These are phyloP conservation scores for Linum usitatissimum DNA, from an alignment of 345 rosid genomes.

Conservation along the genomic window DNA sequence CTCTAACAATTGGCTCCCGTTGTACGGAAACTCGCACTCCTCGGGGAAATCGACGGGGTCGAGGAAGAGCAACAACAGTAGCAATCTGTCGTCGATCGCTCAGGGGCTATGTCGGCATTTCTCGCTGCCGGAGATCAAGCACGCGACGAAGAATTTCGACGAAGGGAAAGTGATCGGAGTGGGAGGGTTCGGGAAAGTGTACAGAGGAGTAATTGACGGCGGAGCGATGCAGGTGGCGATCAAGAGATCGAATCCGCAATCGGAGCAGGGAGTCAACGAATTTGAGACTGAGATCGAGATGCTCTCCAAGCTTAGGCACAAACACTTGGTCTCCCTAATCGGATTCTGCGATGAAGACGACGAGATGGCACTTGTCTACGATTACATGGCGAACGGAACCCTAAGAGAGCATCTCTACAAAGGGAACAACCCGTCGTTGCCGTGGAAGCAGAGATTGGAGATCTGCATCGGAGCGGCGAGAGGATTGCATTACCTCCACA, in stretches of 20 bases:
- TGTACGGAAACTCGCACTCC: slow-evolving; percentile 26
- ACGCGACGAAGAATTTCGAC: slow-evolving; percentile 20
- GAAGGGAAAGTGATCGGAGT: slow-evolving; percentile 19
- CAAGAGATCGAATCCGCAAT: slow-evolving; percentile 24
- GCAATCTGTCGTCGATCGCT: slow-evolving; percentile 17
- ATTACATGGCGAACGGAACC: slow-evolving; percentile 22
- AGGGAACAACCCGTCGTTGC: slow-evolving; percentile 10
- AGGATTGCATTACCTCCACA: slow-evolving; percentile 25
- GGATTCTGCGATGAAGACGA: slow-evolving; percentile 22
- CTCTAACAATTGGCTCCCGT: slow-evolving; percentile 27
- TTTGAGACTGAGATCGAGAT: slow-evolving; percentile 23
- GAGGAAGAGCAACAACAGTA: slow-evolving; percentile 19
- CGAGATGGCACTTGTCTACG: slow-evolving; percentile 21
- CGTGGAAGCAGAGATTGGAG: slow-evolving; percentile 22
- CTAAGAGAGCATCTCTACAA: slow-evolving; percentile 22
- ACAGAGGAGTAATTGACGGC: slow-evolving; percentile 21
- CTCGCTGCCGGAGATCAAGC: slow-evolving; percentile 17
- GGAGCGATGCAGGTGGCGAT: slow-evolving; percentile 20
- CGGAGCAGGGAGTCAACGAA: slow-evolving; percentile 25
- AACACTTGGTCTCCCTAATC: slow-evolving; percentile 22
- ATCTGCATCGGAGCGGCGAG: slow-evolving; percentile 18
- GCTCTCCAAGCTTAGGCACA: slow-evolving; percentile 28
- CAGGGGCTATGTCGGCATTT: slow-evolving; percentile 26
- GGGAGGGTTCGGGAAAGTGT: slow-evolving; percentile 30
- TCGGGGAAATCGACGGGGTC: slow-evolving; percentile 27